Percentiles rank a stretch among this genome's conserved stretches.
Conservation (phyloP, 1,284 basidiomycete species). For the Trichosporon coremiiforme region DNA sequence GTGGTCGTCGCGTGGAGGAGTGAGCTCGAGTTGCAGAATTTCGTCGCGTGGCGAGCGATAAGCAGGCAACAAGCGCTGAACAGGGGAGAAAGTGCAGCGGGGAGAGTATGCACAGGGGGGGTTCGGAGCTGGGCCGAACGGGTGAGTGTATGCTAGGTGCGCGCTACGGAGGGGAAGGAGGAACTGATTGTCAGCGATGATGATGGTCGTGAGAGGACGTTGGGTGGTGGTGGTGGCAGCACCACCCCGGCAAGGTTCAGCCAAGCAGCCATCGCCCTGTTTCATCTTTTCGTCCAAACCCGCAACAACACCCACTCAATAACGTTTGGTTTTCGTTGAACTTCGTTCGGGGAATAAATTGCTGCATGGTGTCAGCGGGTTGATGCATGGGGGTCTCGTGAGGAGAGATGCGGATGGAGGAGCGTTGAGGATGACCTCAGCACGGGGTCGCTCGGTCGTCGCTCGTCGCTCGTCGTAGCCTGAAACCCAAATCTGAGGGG, state of each 20-base stretch:
- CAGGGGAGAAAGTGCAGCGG: neutral
- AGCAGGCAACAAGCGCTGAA: neutral
- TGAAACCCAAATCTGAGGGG: slow-evolving; percentile 14
- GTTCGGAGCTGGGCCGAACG: neutral
- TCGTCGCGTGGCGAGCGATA: slow-evolving; percentile 14
- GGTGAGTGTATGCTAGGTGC: slow-evolving; percentile 5
- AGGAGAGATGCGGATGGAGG: neutral
- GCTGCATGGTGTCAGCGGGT: slow-evolving; percentile 5
- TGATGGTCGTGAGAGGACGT: neutral
- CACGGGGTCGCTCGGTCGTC: neutral
- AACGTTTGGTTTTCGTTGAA: slow-evolving; percentile 3
- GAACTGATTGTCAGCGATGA: neutral
- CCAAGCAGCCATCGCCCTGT: neutral
- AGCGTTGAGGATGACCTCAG: neutral
- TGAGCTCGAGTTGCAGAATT: neutral
- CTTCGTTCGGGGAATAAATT: neutral
- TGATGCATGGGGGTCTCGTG: neutral
- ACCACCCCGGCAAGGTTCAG: neutral
- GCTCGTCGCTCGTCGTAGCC: neutral
- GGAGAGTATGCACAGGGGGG: neutral
- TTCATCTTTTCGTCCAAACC: neutral
- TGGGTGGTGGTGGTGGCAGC: slow-evolving; percentile 16
- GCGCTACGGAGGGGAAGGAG: neutral
- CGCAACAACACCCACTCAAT: slow-evolving; percentile 3
- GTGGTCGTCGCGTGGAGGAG: slow-evolving; percentile 34